Evolutionary conservation across 1,139 yeast genomes (phyloP).

Genomic region (Nakaseomyces uthaithaninus): DNA sequence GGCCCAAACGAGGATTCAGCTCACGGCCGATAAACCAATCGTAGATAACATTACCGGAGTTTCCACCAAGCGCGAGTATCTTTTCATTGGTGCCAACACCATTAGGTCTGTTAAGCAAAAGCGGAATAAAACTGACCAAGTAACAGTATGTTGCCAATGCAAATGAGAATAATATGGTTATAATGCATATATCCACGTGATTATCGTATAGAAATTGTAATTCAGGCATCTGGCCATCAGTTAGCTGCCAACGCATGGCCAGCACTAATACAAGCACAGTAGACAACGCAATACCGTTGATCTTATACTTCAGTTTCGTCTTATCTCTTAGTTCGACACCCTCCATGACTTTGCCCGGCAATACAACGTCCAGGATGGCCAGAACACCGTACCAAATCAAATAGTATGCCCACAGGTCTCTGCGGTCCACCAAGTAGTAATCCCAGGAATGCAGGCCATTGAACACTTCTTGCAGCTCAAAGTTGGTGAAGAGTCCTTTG

Average conservation of each 20-base stretch:
- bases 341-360: constrained; percentile 62
- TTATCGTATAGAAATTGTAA: constrained; percentile 65
- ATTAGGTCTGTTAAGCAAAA: constrained; percentile 35
- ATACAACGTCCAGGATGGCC: constrained; percentile 50
- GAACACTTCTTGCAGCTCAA: constrained; percentile 37
- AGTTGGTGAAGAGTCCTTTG: constrained; percentile 37
- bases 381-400: constrained; percentile 65
- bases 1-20: constrained; percentile 81
- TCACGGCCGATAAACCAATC: constrained; percentile 98
- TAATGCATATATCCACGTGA: constrained; percentile 54
- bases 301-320: constrained; percentile 57
- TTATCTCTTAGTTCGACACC: constrained; percentile 79
- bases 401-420: constrained; percentile 54
- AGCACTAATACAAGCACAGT: constrained; percentile 41
- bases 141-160: constrained; percentile 59
- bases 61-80: constrained; percentile 79
- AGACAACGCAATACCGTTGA: constrained; percentile 66
- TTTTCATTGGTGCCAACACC: constrained; percentile 54
- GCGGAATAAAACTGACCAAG: constrained; percentile 55
- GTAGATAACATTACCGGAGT: constrained; percentile 63
- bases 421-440: constrained; percentile 26
- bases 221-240: constrained; percentile 63
- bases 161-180: constrained; percentile 57
- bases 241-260: constrained; percentile 42
- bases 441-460: constrained; percentile 24